A percentile compares a stretch with the other conserved stretches of the same genome.
Conservation (phyloP, 371 early-diverging fungal genomes). For the Mucor lusitanicus region DNA sequence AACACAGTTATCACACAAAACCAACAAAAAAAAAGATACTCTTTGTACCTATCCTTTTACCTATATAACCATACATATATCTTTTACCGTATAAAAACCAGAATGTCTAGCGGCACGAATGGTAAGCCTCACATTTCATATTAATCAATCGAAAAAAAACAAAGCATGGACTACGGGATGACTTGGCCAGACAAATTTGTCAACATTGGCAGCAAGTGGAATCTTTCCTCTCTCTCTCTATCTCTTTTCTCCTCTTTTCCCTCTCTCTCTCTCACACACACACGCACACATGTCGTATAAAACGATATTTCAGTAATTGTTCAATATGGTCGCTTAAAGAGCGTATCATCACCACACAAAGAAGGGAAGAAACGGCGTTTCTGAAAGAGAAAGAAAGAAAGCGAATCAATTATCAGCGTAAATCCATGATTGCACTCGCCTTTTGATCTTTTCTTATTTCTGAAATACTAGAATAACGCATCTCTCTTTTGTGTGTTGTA, state of each 20-base stretch:
- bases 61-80: neutral
- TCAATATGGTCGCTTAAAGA: neutral
- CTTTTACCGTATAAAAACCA: neutral
- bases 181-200: neutral
- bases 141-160: constrained; percentile 6
- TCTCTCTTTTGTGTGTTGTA: neutral
- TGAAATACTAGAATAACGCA: neutral
- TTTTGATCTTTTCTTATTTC: constrained; percentile 1
- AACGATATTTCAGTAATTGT: neutral
- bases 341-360: neutral
- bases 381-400: neutral
- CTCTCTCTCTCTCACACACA: neutral
- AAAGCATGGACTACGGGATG: neutral
- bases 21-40: neutral
- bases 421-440: neutral
- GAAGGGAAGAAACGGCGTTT: neutral
- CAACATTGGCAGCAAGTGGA: neutral
- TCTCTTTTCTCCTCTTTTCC: neutral
- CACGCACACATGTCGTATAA: neutral
- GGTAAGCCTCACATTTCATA: constrained; percentile 11
- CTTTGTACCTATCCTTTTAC: neutral
- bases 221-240: neutral
- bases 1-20: neutral
- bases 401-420: neutral
- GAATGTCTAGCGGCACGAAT: constrained; percentile 10